Percentiles rank a stretch among this genome's conserved stretches.
Conservation (phyloP, 2,329 filamentous ascomycete genomes). For the Beauveria medogensis region DNA sequence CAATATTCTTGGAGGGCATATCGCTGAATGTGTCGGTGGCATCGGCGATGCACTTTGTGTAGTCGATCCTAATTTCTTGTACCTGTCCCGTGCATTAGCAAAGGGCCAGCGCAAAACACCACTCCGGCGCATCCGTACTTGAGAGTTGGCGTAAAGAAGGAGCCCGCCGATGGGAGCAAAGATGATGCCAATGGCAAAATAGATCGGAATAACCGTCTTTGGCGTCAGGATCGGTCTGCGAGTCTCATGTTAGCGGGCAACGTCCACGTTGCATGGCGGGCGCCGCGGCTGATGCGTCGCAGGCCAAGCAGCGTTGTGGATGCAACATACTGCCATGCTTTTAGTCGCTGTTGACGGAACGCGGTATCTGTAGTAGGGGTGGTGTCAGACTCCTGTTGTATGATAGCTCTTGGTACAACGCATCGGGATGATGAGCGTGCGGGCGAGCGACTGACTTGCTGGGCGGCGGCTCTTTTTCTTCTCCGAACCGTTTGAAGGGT, state of each 20-base stretch:
- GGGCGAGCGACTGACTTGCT: conserved; percentile 55
- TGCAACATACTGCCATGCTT: conserved; percentile 87
- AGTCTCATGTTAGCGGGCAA: conserved; percentile 24
- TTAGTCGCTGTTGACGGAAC: conserved; percentile 91
- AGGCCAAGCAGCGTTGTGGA: background rate
- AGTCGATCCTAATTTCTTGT: conserved; percentile 85
- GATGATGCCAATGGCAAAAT: conserved; percentile 84
- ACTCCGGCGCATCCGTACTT: conserved; percentile 41
- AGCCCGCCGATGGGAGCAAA: conserved; percentile 89
- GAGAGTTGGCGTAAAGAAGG: conserved; percentile 75
- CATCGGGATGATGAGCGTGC: background rate
- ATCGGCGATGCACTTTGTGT: conserved; percentile 63
- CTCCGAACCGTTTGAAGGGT: conserved; percentile 45
- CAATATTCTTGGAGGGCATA: conserved; percentile 52
- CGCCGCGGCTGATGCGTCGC: conserved; percentile 12
- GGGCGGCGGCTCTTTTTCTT: conserved; percentile 89
- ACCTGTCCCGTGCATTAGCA: conserved; percentile 45
- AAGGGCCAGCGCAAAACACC: conserved; percentile 2
- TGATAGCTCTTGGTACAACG: background rate
- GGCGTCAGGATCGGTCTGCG: conserved; percentile 84
- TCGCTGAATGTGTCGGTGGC: conserved; percentile 36
- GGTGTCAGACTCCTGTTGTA: background rate
- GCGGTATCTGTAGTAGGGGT: conserved; percentile 63
- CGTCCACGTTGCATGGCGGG: conserved; percentile 18
- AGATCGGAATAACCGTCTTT: conserved; percentile 84